Conservation (phyloP, 2,329 filamentous ascomycete genomes). For the Alternaria sp. region DNA sequence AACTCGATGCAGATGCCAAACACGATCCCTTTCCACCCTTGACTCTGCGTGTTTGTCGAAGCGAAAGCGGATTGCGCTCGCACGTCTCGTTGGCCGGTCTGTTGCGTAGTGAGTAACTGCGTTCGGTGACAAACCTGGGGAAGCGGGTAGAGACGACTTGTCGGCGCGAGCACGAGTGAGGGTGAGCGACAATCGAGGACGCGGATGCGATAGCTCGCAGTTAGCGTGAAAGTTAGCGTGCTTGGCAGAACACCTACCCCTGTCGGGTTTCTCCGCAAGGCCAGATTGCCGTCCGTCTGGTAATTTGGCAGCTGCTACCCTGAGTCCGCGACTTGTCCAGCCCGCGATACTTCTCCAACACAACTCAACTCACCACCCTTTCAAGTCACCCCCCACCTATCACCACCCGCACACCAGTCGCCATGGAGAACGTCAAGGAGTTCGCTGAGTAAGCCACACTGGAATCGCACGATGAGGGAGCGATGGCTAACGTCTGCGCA, state of each 20-base stretch:
- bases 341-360: conserved; percentile 6
- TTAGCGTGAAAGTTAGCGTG: conserved; percentile 9
- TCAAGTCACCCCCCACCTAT: conserved; percentile 9
- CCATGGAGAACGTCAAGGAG: conserved; percentile 75
- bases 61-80: conserved; percentile 4
- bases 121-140: conserved; percentile 27
- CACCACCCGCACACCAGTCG: conserved; percentile 40
- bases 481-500: conserved; percentile 36
- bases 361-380: background rate
- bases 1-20: conserved; percentile 22
- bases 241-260: conserved; percentile 29
- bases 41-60: conserved; percentile 16
- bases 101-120: conserved; percentile 15
- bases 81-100: background rate
- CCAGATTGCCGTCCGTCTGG: conserved; percentile 39
- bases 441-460: conserved; percentile 65
- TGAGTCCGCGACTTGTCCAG: conserved; percentile 28
- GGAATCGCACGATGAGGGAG: background rate
- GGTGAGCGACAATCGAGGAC: conserved; percentile 21
- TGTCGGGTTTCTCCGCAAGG: conserved; percentile 37
- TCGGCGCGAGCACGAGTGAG: conserved; percentile 23
- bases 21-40: conserved; percentile 25
- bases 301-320: conserved; percentile 27
- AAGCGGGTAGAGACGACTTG: conserved; percentile 22
- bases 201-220: conserved; percentile 22